These are phyloP conservation scores for Tribonema minus DNA, from an alignment of 108 stramenopile species.

Conservation along the genomic window DNA sequence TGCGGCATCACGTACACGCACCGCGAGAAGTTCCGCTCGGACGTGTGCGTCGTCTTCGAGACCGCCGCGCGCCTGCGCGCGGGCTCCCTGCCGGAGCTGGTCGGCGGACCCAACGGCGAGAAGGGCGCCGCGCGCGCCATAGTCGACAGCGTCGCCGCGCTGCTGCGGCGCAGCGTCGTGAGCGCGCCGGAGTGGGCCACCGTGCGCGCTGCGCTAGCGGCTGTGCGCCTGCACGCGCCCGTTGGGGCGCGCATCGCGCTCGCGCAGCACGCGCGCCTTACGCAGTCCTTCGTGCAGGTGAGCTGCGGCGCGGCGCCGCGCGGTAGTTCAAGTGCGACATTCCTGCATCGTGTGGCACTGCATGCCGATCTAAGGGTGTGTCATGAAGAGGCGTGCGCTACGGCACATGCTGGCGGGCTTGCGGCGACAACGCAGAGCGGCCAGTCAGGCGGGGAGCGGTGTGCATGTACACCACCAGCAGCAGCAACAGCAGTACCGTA, in stretches of 20 bases:
- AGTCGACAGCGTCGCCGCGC: slow-evolving; percentile 3
- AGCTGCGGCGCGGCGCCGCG: neutral
- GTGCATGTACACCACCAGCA: no score
- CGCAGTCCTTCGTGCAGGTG: neutral
- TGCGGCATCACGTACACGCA: slow-evolving; percentile 25
- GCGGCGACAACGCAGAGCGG: no score
- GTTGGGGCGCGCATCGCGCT: slow-evolving; percentile 9
- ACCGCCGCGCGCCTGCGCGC: neutral
- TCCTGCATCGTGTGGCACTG: no score
- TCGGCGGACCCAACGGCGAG: neutral
- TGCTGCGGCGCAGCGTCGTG: neutral
- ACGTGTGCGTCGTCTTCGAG: slow-evolving; percentile 3
- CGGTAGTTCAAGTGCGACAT: no score
- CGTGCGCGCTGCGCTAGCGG: slow-evolving; percentile 1
- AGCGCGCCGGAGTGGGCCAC: slow-evolving; percentile 15
- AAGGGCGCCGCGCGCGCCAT: neutral
- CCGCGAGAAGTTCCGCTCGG: slow-evolving; percentile 32
- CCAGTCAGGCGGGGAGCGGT: no score
- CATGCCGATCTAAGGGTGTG: no score
- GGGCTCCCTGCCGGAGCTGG: neutral
- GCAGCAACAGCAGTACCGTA: no score
- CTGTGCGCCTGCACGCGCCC: slow-evolving; percentile 4
- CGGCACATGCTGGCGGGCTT: no score
- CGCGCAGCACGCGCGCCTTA: neutral
- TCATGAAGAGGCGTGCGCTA: no score